These are phyloP conservation scores for Coccomyxa subellipsoidea DNA, from an alignment of 163 green algal genomes.

Conservation along the genomic window DNA sequence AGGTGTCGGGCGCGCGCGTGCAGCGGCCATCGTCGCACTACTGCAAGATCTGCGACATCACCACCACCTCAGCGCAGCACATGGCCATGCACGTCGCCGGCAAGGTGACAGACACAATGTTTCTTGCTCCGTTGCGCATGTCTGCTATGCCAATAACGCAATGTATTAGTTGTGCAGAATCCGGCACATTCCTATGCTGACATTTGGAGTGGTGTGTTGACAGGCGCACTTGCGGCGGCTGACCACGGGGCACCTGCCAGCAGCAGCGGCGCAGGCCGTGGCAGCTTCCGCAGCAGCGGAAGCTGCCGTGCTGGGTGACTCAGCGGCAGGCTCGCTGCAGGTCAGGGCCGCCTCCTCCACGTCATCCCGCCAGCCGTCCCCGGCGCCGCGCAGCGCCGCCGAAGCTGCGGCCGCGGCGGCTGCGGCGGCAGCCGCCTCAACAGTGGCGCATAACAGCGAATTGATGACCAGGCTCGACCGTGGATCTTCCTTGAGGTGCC, in stretches of 20 bases:
- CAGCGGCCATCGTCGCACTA: conserved; percentile 19
- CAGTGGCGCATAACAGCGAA: neutral
- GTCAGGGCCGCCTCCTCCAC: neutral
- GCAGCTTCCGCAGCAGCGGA: neutral
- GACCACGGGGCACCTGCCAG: neutral
- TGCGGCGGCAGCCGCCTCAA: neutral
- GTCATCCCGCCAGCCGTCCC: neutral
- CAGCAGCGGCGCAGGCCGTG: neutral
- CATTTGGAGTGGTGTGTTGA: neutral
- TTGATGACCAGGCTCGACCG: neutral
- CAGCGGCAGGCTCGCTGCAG: neutral
- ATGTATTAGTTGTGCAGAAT: too few species aligned
- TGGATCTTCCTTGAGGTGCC: neutral
- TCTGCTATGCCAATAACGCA: too few species aligned
- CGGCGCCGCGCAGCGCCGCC: neutral
- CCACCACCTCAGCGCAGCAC: conserved; percentile 38
- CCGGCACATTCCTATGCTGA: too few species aligned
- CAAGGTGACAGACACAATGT: too few species aligned
- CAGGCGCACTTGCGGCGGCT: neutral
- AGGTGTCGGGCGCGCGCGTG: neutral
- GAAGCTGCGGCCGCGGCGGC: neutral
- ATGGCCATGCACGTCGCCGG: conserved; percentile 39
- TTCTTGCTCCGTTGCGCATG: too few species aligned
- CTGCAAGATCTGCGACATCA: conserved; percentile 37
- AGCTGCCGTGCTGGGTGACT: neutral